Conservation (phyloP, 2,329 filamentous ascomycete genomes). For the Calonectria hongkongensis region DNA sequence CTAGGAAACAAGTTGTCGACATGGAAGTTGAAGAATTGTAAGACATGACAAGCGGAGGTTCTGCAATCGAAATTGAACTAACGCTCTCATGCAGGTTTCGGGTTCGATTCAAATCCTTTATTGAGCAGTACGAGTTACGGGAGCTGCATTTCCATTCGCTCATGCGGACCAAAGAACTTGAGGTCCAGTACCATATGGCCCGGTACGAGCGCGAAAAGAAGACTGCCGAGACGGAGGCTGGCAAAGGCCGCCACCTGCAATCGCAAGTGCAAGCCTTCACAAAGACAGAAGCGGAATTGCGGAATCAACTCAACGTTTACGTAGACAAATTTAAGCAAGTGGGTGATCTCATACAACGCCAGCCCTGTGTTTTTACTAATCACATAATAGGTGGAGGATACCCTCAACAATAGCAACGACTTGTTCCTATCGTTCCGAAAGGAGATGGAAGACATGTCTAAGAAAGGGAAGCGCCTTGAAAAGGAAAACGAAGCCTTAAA, state of each 20-base stretch:
- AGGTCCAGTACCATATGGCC: conserved; percentile 93
- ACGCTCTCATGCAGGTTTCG: conserved; percentile 78
- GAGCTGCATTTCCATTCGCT: conserved; percentile 95
- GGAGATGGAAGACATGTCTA: conserved; percentile 99
- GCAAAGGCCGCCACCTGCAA: conserved; percentile 89
- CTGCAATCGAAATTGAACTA: conserved; percentile 11
- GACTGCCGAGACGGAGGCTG: conserved; percentile 86
- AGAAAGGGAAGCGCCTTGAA: conserved; percentile 97
- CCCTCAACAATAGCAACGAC: conserved; percentile 98
- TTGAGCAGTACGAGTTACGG: conserved; percentile 96
- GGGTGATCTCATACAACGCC: conserved; percentile 59
- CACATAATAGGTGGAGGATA: conserved; percentile 89
- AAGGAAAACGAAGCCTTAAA: conserved; percentile 96
- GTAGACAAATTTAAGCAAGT: conserved; percentile 99
- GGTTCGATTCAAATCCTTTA: conserved; percentile 92
- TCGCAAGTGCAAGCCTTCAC: conserved; percentile 95
- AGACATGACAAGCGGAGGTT: conserved; percentile 57
- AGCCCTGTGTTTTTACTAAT: conserved; percentile 53
- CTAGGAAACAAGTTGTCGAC: conserved; percentile 86
- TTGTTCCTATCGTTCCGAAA: conserved; percentile 97
- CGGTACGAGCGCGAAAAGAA: conserved; percentile 94
- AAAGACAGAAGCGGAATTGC: conserved; percentile 94
- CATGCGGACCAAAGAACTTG: conserved; percentile 94
- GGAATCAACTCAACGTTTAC: conserved; percentile 97
- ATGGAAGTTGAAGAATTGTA: conserved; percentile 93